Base-by-base conservation (phyloP, 768 basidiomycete species). In the Amanita fuliginea region DNA sequence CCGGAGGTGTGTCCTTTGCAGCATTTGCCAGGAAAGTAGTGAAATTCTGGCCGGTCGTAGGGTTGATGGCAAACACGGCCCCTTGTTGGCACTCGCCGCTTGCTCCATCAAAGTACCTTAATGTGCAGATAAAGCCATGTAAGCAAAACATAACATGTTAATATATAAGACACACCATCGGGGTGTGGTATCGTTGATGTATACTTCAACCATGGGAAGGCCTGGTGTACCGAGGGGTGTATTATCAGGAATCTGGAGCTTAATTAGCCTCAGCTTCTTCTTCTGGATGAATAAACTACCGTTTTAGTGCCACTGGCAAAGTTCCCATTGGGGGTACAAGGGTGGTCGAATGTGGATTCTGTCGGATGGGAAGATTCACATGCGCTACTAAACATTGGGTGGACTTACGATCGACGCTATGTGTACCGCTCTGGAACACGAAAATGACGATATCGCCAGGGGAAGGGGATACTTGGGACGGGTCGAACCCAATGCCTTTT, bases 401-500 rank as follows among this genome's bases (percentile, higher is more conserved):
- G 11, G 21, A 68, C 69, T 54, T 45, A 71, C 69, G 62, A 51
- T 67, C 66, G 45, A 61, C 67, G 46, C 67, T 68, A 51, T 70
- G 68, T 42, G 56, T 57, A 9, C 70, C 70, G 52, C 68, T 67
- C 18, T 64, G 54, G 55, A 71, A 70, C 51, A 67, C 64, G 49
- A 67, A 71, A 1, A 56, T 56, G 26, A 70, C 67, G 26, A 54
- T 56, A 52, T 71, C 70, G 13, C 70, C 69, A 3, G 53, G 48
- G 1, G 28, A 28, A 18, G 70, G 68, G 37, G 64, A 57, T 34
- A 71, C 67, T 1, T 61, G 65, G 10, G 68, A 68, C 16, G 70
- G 68, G 53, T 70, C 68, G 52, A 71, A 71, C 18, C 70, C 70
- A 14, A 65, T 49, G 13, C 70, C 70, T 50, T 70, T 70, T 54